Base-by-base conservation (phyloP, 1,139 yeast species). In the Geotrichum europaeum region DNA sequence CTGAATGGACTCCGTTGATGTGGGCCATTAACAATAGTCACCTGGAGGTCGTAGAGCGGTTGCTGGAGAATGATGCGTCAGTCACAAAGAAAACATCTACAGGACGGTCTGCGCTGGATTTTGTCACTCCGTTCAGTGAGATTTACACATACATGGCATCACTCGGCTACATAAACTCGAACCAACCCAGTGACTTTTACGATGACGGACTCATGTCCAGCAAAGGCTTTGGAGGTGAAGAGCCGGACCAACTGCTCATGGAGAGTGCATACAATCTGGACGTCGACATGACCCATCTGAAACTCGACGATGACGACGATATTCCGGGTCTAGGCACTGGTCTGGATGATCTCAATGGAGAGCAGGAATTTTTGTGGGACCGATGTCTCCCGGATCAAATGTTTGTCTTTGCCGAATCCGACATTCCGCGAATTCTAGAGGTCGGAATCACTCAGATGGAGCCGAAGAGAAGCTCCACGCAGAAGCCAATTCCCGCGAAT, bases 1-100 rank as follows among this genome's bases (percentile, higher is more conserved):
- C 69, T 60, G 73, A 73, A 59, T 78, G 80, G 80, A 75, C 81
- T 1, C 76, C 81, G 15, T 66, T 78, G 50, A 78, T 78, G 78
- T 78, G 81, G 81, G 81, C 81, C 10, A 73, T 76, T 52, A 76
- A 75, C 65, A 76, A 75, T 64, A 74, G 73, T 60, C 77, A 76
- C 56, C 63, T 69, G 20, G 66, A 67, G 25, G 74, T 77, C 51
- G 78, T 75, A 25, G 68, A 69, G 60, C 62, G 64, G 56, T 65
- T 77, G 56, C 61, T 77, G 53, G 77, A 73, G 20, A 65, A 69
- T 51, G 78, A 75, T 18, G 80, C 80, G 0, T 70, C 73, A 30
- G 64, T 68, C 3, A 54, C 63, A 3, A 63, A 69, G 30, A 66
- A 66, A 30, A 73, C 78, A 1, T 60, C 70, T 10, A 61, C 73